Percentiles rank a stretch among this genome's conserved stretches.
These are phyloP conservation scores for Euphorbia celastroides DNA, from an alignment of 441 rosid species.

Conservation along the genomic window DNA sequence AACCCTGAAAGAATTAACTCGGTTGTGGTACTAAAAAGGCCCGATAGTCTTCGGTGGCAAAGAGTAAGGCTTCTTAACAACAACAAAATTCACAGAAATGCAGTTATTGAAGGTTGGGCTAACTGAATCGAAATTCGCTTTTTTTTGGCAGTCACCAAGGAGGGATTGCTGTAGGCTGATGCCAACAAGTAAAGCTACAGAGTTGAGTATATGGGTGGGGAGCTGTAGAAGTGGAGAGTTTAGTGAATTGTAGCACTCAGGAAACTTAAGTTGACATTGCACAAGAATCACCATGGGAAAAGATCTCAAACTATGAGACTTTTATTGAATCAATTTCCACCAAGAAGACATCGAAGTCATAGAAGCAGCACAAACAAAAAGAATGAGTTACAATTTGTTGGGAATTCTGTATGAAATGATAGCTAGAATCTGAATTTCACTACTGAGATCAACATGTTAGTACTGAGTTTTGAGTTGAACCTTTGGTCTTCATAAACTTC, in stretches of 20 bases:
- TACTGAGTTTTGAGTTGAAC: too few relatives aligned
- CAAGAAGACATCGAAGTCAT: too few relatives aligned
- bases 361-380: too few relatives aligned
- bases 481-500: too few relatives aligned
- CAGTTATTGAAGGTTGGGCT: background rate
- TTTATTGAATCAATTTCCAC: too few relatives aligned
- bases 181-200: constrained; percentile 39
- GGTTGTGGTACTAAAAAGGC: constrained; percentile 56
- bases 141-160: constrained; percentile 66
- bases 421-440: too few relatives aligned
- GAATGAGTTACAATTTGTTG: too few relatives aligned
- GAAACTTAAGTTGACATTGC: too few relatives aligned
- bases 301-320: too few relatives aligned
- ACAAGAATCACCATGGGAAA: too few relatives aligned
- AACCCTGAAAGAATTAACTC: constrained; percentile 53
- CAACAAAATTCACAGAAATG: background rate
- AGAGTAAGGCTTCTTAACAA: constrained; percentile 31
- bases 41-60: constrained; percentile 60
- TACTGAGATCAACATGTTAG: too few relatives aligned
- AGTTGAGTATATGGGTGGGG: constrained; percentile 65
- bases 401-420: too few relatives aligned
- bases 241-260: constrained; percentile 34
- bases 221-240: constrained; percentile 61
- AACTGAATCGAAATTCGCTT: constrained; percentile 10
- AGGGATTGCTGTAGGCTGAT: constrained; percentile 81